Conservation (phyloP, 331 rosid species). For the Quercus lobata region DNA sequence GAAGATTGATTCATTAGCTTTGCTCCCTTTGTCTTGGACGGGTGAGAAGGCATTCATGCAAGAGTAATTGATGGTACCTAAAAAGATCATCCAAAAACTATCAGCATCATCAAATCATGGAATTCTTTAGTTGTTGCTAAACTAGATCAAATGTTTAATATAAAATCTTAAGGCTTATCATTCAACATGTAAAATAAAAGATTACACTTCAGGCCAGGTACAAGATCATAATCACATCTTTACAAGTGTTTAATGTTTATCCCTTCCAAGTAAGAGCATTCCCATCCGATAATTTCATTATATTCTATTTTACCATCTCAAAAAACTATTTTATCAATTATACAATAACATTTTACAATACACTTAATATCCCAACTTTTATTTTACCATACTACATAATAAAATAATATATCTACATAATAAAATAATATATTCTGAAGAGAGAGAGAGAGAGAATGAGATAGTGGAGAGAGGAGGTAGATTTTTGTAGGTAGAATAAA, state of each 20-base stretch:
- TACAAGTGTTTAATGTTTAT: not conserved
- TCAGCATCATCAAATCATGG: slow-evolving; percentile 15
- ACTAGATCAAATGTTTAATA: not conserved
- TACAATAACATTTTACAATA: too few species aligned
- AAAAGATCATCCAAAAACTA: slow-evolving; percentile 12
- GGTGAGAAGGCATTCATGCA: slow-evolving; percentile 58
- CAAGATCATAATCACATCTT: slow-evolving; percentile 3
- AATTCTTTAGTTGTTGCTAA: not conserved
- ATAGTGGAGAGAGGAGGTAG: too few species aligned
- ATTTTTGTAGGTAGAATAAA: too few species aligned
- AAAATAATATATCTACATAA: too few species aligned
- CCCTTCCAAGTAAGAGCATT: not conserved
- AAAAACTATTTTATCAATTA: too few species aligned
- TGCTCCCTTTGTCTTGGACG: slow-evolving; percentile 34
- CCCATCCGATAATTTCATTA: fast-evolving
- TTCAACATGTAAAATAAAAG: not conserved
- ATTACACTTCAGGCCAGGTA: not conserved
- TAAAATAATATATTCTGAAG: too few species aligned
- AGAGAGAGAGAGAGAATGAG: too few species aligned
- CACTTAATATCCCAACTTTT: too few species aligned
- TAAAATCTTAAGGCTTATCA: not conserved
- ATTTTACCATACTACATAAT: too few species aligned
- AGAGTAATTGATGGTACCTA: slow-evolving; percentile 59
- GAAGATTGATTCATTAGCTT: slow-evolving; percentile 39
- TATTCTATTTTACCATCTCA: too few species aligned